Base-by-base conservation (phyloP, 441 rosid genomes). In the Populus hybrid region DNA sequence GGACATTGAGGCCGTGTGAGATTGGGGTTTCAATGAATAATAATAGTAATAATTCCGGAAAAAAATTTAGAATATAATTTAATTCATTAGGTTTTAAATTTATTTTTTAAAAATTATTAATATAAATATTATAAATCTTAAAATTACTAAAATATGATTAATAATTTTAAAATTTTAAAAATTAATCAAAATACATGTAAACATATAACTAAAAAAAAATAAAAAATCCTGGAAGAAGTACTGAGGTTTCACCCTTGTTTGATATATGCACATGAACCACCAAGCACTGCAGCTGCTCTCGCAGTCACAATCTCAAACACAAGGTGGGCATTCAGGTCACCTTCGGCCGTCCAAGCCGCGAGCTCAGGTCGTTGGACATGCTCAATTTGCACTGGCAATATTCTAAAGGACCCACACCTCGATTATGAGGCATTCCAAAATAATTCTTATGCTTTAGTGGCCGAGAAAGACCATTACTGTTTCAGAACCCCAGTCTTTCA, bases 281-380 rank as follows among this genome's bases (percentile, higher is more conserved):
- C 86, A 84, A 70, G 5, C 80, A 18, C 64, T 90, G 46, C 89
- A 86, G 38, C 79, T 87, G 74, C 83, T 82, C 34, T 80, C 89
- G 16, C 90, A 82, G 82, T 74, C 89, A 5, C 88, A 87, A 42
- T 77, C 89, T 73, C 94, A 87, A 3, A 12, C 79, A 11, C 92
- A 77, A 34, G 85, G 82, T 42, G 77, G 78, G 46, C 88, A 84
- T 79, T 87, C 88, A 0, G 94, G 94, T 21, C 97, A 90, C 82
- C 88, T 90, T 87, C 89, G 87, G 82, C 79, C 87, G 82, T 85
- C 92, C 16, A 92, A 90, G 34, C 89, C 93, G 6, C 94, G 87
- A 70, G 81, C 87, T 18, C 92, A 87, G 70, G 82, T 81, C 36
- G 81, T 86, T 65, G 88, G 86, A 20, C 90, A 86, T 57, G 71